phyloP scores from a whole-genome alignment of 2,329 filamentous ascomycete species.

The Aspergillus clavatus region DNA sequence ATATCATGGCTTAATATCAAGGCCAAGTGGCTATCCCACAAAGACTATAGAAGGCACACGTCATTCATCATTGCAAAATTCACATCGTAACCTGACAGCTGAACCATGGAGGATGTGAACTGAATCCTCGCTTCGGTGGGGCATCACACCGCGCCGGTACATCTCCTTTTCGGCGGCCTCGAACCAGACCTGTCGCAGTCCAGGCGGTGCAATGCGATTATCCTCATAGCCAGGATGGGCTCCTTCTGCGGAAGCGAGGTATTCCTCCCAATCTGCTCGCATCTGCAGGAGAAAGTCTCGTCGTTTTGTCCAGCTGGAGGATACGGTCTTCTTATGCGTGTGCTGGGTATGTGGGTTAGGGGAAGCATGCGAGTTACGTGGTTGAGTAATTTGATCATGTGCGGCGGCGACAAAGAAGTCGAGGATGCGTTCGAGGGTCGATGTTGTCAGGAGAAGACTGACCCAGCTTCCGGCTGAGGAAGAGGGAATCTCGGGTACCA shows the following conservation, averaged over 20 bases:
- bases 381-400: slow-evolving; percentile 11
- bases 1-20: no score
- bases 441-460: slow-evolving; percentile 23
- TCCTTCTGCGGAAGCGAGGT: slow-evolving; percentile 6
- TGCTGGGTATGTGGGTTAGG: neutral
- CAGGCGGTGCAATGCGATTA: slow-evolving; percentile 1
- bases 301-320: slow-evolving; percentile 18
- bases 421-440: slow-evolving; percentile 22
- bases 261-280: slow-evolving; percentile 20
- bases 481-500: slow-evolving; percentile 21
- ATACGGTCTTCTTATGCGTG: neutral
- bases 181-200: slow-evolving; percentile 22
- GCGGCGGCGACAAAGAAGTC: slow-evolving; percentile 20
- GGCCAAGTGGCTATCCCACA: neutral
- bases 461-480: slow-evolving; percentile 23
- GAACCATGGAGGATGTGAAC: slow-evolving; percentile 20
- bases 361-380: neutral
- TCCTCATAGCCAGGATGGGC: neutral
- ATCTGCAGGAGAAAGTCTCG: slow-evolving; percentile 25
- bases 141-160: slow-evolving; percentile 15
- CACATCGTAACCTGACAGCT: slow-evolving; percentile 14
- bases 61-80: slow-evolving; percentile 15
- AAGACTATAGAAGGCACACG: neutral
- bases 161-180: slow-evolving; percentile 20
- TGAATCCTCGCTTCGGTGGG: slow-evolving; percentile 17